Conservation (phyloP, 2,329 filamentous ascomycete species). For the Lasiodiplodia sp. region DNA sequence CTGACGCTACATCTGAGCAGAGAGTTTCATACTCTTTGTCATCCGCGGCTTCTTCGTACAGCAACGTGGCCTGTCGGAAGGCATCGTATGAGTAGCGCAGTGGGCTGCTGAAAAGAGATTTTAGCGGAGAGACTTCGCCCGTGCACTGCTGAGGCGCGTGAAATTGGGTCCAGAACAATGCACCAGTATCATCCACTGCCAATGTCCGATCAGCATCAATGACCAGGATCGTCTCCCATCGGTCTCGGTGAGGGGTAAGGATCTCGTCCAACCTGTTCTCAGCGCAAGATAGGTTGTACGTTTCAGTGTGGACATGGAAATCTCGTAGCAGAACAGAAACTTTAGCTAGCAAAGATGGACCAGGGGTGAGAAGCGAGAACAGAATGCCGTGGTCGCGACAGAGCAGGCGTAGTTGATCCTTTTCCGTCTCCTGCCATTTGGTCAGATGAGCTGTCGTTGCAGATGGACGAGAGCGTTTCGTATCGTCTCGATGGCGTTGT, state of each 20-base stretch:
- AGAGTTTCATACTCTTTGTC: slow-evolving; percentile 52
- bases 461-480: slow-evolving; percentile 43
- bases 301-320: slow-evolving; percentile 50
- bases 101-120: slow-evolving; percentile 54
- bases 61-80: slow-evolving; percentile 62
- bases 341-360: slow-evolving; percentile 23
- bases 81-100: slow-evolving; percentile 61
- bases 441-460: slow-evolving; percentile 49
- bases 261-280: slow-evolving; percentile 44
- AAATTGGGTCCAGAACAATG: slow-evolving; percentile 57
- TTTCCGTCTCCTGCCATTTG: slow-evolving; percentile 60
- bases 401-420: slow-evolving; percentile 48
- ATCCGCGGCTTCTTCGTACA: slow-evolving; percentile 59
- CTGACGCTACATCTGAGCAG: slow-evolving; percentile 55
- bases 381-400: slow-evolving; percentile 58
- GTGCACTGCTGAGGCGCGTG: slow-evolving; percentile 50
- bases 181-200: slow-evolving; percentile 57
- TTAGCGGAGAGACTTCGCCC: slow-evolving; percentile 41
- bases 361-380: slow-evolving; percentile 51
- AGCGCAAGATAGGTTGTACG: slow-evolving; percentile 47
- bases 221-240: slow-evolving; percentile 58
- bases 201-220: slow-evolving; percentile 68
- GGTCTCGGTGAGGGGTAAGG: slow-evolving; percentile 34
- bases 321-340: slow-evolving; percentile 45
- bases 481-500: slow-evolving; percentile 50